Evolutionary conservation across 129 eudicot genomes (phyloP).

Genomic region (Solidago caesia): DNA sequence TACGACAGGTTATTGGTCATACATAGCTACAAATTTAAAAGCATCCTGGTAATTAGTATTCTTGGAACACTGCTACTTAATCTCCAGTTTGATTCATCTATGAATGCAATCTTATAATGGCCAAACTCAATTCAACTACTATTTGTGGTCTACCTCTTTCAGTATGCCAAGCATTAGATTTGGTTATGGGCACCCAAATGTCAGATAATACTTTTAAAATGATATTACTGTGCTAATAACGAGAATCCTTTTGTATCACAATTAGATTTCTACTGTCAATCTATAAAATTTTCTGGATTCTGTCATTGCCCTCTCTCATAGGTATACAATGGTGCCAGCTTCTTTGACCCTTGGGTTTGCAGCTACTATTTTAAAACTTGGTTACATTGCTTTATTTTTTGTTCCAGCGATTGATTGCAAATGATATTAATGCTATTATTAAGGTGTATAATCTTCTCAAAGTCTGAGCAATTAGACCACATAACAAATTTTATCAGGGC

Average conservation of each 20-base stretch:
- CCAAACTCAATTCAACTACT: not conserved
- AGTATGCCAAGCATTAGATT: no score
- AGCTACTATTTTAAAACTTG: conserved; percentile 63
- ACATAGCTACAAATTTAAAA: conserved; percentile 82
- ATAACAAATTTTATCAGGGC: no score
- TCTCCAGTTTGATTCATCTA: not conserved
- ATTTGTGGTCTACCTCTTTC: not conserved
- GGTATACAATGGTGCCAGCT: conserved; percentile 96
- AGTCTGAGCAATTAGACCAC: no score
- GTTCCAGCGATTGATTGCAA: no score
- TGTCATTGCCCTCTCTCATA: conserved; percentile 28
- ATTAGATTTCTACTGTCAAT: not conserved
- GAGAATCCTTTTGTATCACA: not conserved
- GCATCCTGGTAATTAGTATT: conserved; percentile 59
- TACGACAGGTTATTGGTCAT: conserved; percentile 94
- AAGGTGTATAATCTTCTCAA: no score
- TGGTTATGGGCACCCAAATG: not conserved
- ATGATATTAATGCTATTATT: no score
- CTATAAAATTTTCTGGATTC: not conserved
- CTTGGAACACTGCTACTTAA: conserved; percentile 10
- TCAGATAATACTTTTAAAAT: no score
- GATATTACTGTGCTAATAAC: conserved; percentile 2
- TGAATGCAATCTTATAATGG: not conserved
- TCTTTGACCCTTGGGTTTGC: conserved; percentile 87
- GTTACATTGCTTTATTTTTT: no score